A percentile compares a stretch with the other conserved stretches of the same genome.
These are phyloP conservation scores for Monosporozyma yasuniensis DNA, from an alignment of 805 yeast genomes.

Conservation along the genomic window DNA sequence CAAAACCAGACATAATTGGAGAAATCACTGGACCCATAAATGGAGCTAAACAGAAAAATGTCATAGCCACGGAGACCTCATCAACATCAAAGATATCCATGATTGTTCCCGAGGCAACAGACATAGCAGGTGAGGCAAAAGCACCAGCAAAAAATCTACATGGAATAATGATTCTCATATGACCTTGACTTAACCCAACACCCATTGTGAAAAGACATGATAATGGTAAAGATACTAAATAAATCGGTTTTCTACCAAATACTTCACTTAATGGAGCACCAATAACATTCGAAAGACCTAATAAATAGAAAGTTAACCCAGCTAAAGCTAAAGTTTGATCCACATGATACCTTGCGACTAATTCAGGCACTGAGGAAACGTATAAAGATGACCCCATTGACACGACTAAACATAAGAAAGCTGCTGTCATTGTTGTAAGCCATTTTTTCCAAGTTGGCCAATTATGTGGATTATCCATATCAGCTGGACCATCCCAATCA, in stretches of 20 bases:
- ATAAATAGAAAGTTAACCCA: slow-evolving; percentile 59
- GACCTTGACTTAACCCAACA: slow-evolving; percentile 49
- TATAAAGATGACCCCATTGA: slow-evolving; percentile 69
- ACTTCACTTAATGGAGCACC: slow-evolving; percentile 69
- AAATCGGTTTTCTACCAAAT: slow-evolving; percentile 57
- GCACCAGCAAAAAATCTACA: slow-evolving; percentile 68
- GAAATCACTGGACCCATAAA: slow-evolving; percentile 75
- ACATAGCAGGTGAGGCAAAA: slow-evolving; percentile 72
- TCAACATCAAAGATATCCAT: slow-evolving; percentile 65
- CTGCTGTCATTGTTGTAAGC: slow-evolving; percentile 56
- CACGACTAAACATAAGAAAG: slow-evolving; percentile 55
- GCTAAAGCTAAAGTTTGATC: slow-evolving; percentile 54
- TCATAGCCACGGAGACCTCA: slow-evolving; percentile 64
- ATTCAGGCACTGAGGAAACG: slow-evolving; percentile 54
- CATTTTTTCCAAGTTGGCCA: slow-evolving; percentile 61
- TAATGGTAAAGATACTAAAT: slow-evolving; percentile 48
- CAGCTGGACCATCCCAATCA: slow-evolving; percentile 57
- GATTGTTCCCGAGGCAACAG: slow-evolving; percentile 79
- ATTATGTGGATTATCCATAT: slow-evolving; percentile 56
- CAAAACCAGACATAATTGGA: slow-evolving; percentile 67
- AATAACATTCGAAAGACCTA: slow-evolving; percentile 66
- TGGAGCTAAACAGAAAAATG: slow-evolving; percentile 69
- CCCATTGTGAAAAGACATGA: slow-evolving; percentile 71
- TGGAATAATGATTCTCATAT: slow-evolving; percentile 54
- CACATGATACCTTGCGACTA: slow-evolving; percentile 40